Conservation (phyloP, 495 filamentous ascomycete genomes). For the Venustampulla echinocandica region DNA sequence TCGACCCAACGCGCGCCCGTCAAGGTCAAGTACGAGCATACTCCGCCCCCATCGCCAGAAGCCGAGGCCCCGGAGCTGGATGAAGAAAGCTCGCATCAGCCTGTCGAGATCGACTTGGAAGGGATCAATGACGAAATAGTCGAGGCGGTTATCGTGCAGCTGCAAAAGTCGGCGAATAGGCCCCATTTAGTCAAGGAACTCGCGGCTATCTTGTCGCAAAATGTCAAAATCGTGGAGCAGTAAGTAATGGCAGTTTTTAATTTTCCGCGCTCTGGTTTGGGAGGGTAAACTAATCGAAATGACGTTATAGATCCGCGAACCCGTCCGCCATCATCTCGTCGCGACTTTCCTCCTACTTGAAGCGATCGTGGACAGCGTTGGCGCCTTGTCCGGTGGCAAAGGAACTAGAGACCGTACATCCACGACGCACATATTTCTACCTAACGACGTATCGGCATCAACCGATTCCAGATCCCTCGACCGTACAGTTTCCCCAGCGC, state of each 20-base stretch:
- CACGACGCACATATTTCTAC: slow-evolving; percentile 92
- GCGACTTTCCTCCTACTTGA: slow-evolving; percentile 78
- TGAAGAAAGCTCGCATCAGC: slow-evolving; percentile 23
- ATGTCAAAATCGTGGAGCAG: slow-evolving; percentile 83
- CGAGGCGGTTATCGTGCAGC: slow-evolving; percentile 78
- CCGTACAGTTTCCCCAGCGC: slow-evolving; percentile 30
- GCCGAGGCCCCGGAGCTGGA: slow-evolving; percentile 19
- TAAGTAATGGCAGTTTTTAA: slow-evolving; percentile 37
- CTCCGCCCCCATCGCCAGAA: slow-evolving; percentile 77
- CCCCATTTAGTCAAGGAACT: slow-evolving; percentile 94
- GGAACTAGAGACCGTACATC: slow-evolving; percentile 84
- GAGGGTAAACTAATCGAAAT: slow-evolving; percentile 29
- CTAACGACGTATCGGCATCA: slow-evolving; percentile 78
- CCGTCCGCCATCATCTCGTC: slow-evolving; percentile 92
- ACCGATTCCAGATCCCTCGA: slow-evolving; percentile 65
- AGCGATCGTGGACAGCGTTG: slow-evolving; percentile 74
- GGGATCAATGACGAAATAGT: slow-evolving; percentile 94
- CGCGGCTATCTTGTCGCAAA: slow-evolving; percentile 64
- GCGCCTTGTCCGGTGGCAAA: slow-evolving; percentile 85
- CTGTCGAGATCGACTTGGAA: slow-evolving; percentile 66
- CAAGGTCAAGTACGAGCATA: slow-evolving; percentile 54
- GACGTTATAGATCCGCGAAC: slow-evolving; percentile 79
- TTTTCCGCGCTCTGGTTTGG: not conserved
- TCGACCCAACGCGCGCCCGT: slow-evolving; percentile 40
- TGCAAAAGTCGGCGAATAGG: slow-evolving; percentile 86